A percentile compares a stretch with the other conserved stretches of the same genome.
Evolutionary conservation across 129 eudicot species (phyloP).

Genomic region (Daucus carota): DH1_v3.0 NC_030387.2:39096501-39097000

Average conservation of each 20-base stretch:
- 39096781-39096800: neutral
- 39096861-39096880: too few relatives aligned
- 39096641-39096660: slow-evolving; percentile 43
- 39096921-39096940: neutral
- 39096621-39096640: slow-evolving; percentile 77
- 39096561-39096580: slow-evolving; percentile 53
- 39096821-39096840: neutral
- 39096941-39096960: neutral
- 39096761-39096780: neutral
- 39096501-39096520: neutral
- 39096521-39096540: slow-evolving; percentile 47
- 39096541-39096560: slow-evolving; percentile 59
- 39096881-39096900: too few relatives aligned
- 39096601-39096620: slow-evolving; percentile 78
- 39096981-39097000: neutral
- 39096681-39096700: neutral
- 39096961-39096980: neutral
- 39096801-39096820: neutral
- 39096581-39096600: slow-evolving; percentile 59
- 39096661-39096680: too few relatives aligned
- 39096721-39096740: neutral
- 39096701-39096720: neutral
- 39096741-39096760: neutral
- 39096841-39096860: neutral
- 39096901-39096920: too few relatives aligned